Base-by-base conservation (phyloP, 164 flowering plant species). In the Pachysandra terminalis region DNA sequence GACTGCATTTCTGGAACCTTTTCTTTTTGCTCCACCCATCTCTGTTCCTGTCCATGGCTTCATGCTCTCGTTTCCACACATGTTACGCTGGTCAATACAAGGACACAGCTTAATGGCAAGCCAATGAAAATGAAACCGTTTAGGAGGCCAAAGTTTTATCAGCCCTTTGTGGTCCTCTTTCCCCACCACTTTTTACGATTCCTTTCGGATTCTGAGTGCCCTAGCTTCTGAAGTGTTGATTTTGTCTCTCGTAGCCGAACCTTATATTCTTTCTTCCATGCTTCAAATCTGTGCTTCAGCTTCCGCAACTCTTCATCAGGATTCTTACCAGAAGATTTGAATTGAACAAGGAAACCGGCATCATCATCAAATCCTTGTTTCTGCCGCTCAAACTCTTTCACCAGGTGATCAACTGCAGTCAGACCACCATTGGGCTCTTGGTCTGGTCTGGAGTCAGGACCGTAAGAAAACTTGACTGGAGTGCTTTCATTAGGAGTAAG, bases 261-360 rank as follows among this genome's bases (percentile, higher is more conserved):
- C 71, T 85, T 90, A 78, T 79, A 94, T 4, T 90, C 97, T 78
- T 85, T 88, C 82, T 90, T 91, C 98, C 98, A 94, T 19, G 77
- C 45, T 64, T 78, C 79, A 66, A 94, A 90, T 63, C 83, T 81
- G 9, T 57, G 55, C 68, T 86, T 91, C 62, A 94, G 78, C 59
- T 79, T 87, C 59, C 85, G 75, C 9, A 88, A 82, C 76, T 94
- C 93, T 24, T 80, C 90, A 9, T 68, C 81, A 51, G 91, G 80
- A 68, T 82, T 74, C 35, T 15, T 40, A 12, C 51, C 56, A 22
- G 82, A 69, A 56, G 62, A 66, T 71, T 75, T 88, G 26, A 78
- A 77, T 59, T 85, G 86, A 0, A 66, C 61, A 17, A 94, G 67
- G 59, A 86, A 76, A 49, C 68, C 81, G 3, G 84, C 91, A 68